Base-by-base conservation (phyloP, 805 yeast species). In the Metschnikowia rubicola region DNA sequence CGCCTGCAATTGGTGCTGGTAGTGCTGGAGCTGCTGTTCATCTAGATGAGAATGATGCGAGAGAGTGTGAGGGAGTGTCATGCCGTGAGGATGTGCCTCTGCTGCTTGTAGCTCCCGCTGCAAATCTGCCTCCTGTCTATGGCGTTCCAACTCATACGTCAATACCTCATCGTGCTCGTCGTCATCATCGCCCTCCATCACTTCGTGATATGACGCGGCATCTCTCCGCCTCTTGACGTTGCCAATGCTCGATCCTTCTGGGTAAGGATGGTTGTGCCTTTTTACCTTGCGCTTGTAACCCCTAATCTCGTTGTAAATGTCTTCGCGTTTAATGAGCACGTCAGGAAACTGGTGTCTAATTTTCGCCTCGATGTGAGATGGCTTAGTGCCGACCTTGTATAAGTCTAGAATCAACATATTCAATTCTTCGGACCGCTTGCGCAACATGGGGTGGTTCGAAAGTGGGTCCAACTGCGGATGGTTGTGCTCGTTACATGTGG, bases 401-500 rank as follows among this genome's bases (percentile, higher is more conserved):
- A 78, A 64, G 52, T 77, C 80, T 54, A 75, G 67, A 48, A 78
- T 78, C 41, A 78, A 66, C 50, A 70, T 62, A 58, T 78, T 78
- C 52, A 78, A 73, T 59, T 77, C 79, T 52, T 73, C 77, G 8
- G 78, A 70, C 39, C 83, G 61, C 60, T 78, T 78, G 51, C 83
- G 67, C 50, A 78, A 66, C 80, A 78, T 77, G 13, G 83, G 83
- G 59, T 78, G 80, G 59, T 74, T 77, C 13, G 74, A 67, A 46
- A 78, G 65, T 8, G 83, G 83, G 54, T 77, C 81, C 51, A 78
- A 67, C 56, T 77, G 79, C 19, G 81, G 80, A 58, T 79, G 83
- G 58, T 79, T 79, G 62, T 79, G 83, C 56, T 77, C 80, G 60
- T 77, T 77, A 53, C 80, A 75, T 10, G 80, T 75, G 11, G 79